Conservation (phyloP, 495 filamentous ascomycete species). For the Xylaria castorea region DNA sequence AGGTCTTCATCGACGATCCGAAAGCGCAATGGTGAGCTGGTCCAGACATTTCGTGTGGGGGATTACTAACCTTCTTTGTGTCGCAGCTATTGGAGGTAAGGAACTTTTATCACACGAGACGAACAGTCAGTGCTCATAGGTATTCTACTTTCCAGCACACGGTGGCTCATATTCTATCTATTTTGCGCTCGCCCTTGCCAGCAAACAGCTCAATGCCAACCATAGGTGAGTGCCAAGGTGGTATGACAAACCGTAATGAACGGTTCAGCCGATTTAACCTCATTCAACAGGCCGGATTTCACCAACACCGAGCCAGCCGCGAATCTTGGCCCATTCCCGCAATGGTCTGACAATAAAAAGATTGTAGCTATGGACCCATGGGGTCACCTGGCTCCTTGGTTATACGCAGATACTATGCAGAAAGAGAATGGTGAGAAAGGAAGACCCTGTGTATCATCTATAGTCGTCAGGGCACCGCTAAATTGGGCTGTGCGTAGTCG, state of each 20-base stretch:
- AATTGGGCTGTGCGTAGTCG: conserved; percentile 55
- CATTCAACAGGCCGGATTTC: conserved; percentile 70
- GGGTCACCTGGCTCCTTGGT: conserved; percentile 86
- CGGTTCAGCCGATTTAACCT: conserved; percentile 24
- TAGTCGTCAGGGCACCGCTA: conserved; percentile 27
- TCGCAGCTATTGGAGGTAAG: conserved; percentile 57
- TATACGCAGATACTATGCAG: conserved; percentile 72
- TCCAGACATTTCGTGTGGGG: not conserved
- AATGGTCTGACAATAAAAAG: conserved; percentile 91
- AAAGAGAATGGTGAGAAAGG: conserved; percentile 61
- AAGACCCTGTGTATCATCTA: not conserved
- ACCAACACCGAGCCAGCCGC: conserved; percentile 93
- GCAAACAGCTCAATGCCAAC: conserved; percentile 81
- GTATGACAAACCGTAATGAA: not conserved
- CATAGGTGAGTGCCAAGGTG: conserved; percentile 61
- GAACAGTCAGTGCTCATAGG: not conserved
- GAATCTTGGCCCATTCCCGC: conserved; percentile 83
- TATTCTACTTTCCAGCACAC: conserved; percentile 64
- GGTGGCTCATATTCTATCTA: conserved; percentile 98
- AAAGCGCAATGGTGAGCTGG: conserved; percentile 77
- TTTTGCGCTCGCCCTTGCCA: conserved; percentile 90
- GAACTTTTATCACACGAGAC: not conserved
- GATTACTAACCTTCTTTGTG: conserved; percentile 22
- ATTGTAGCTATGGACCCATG: conserved; percentile 98
- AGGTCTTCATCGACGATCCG: conserved; percentile 77